Base-by-base conservation (phyloP, 2,329 filamentous ascomycete species). In the Dissoconium aciculare region DNA sequence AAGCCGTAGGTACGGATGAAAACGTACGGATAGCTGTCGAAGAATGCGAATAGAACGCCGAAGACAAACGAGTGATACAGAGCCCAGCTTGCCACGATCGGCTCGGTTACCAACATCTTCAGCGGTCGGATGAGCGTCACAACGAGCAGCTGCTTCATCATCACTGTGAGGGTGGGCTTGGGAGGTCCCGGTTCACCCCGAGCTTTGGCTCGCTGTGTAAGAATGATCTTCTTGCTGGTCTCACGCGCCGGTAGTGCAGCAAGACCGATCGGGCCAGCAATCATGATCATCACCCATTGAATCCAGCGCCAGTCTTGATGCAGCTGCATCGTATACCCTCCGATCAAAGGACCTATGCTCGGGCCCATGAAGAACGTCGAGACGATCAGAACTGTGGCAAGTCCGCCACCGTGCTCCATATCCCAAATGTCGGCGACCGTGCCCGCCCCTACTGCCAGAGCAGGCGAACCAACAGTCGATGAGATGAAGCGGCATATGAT, bases 1-100 rank as follows among this genome's bases (percentile, higher is more conserved):
- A 92, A 84, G 11, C 69, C 72, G 51, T 91, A 78, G 17, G 78
- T 73, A 15, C 63, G 67, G 13, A 63, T 53, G 49, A 93, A 93
- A 9, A 55, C 43, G 31, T 43, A 49, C 2, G 50, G 51, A 17
- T 45, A 54, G 3, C 48, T 50, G 0, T 44, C 48, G 35, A 52
- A 52, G 40, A 53, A 53, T 5, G 42, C 40, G 35, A 49, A 52
- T 8, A 52, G 36, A 6, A 51, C 40, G 11, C 40, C 37, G 29
- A 53, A 53, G 4, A 38, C 41, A 35, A 53, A 52, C 8, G 45
- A 41, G 16, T 37, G 51, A 39, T 54, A 52, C 1, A 51, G 17
- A 21, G 43, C 45, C 30, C 51, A 44, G 15, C 47, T 35, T 1
- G 44, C 17, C 10, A 58, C 54, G 17, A 57, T 52, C 0, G 56